Base-by-base conservation (phyloP, 768 basidiomycete genomes). In the Lactifluus hygrophoroides region DNA sequence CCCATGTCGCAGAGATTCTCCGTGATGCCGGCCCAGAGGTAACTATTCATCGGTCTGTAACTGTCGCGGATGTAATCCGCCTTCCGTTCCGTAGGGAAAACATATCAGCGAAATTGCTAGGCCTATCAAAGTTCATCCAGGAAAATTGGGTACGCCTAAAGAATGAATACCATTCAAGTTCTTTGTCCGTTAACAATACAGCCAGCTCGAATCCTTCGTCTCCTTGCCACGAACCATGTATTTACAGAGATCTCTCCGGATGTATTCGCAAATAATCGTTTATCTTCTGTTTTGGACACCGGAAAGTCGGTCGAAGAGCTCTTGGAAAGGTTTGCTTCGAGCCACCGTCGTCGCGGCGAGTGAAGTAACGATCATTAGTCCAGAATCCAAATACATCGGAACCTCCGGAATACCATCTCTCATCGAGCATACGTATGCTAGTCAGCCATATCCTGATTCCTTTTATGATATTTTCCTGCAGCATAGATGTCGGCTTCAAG, bases 81-180 rank as follows among this genome's bases (percentile, higher is more conserved):
- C n/a, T 27, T 28, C 45, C 23, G 32, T 30, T 2, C 16, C 54
- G 11, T 58, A 73, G 73, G 75, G 75, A 0, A 54, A 74, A 27
- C 75, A 77, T 35, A 66, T 71, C 17, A 58, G 68, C 7, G 72
- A 75, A 6, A 75, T 77, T 38, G 73, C 70, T 11, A 66, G 61
- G 21, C 70, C 67, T 23, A 69, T 67, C 48, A 63, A 62, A 4
- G 63, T 72, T 46, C 67, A 73, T 44, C 57, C 69, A 1, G 50
- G 60, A n/a, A 74, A 74, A 57, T 63, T 77, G 3, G 72, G 75
- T 75, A 58, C 10, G 65, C 65, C 8, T 43, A 9, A 32, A 9
- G 21, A 25, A 21, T 13, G 14, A 6, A 13, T 30, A n/a, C n/a
- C n/a, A n/a, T n/a, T n/a, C 27, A n/a, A n/a, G n/a, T n/a, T n/a